phyloP scores from a whole-genome alignment of 257 asterid species.

The Rehmannia glutinosa region DNA sequence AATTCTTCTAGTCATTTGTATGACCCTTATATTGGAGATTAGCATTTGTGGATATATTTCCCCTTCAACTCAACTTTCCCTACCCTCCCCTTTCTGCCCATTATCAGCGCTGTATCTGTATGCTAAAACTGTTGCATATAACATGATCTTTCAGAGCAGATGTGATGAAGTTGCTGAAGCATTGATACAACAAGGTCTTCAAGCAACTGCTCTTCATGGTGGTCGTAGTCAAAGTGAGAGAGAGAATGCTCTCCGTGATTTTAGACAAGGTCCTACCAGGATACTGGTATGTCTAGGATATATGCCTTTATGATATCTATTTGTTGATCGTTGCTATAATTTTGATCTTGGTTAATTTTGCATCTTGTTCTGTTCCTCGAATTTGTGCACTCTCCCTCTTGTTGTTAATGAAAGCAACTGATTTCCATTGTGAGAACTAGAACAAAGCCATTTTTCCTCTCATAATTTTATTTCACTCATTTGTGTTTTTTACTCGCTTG shows the following conservation, averaged over 20 bases:
- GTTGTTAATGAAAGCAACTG: not conserved
- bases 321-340: constrained; percentile 2
- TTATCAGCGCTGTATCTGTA: not conserved
- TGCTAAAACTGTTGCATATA: constrained; percentile 23
- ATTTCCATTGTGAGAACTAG: not conserved
- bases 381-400: not conserved
- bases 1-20: not conserved
- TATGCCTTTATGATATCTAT: not conserved
- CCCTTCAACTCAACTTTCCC: not conserved
- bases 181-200: constrained; percentile 65
- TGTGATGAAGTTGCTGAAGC: constrained; percentile 96
- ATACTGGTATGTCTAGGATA: constrained; percentile 49
- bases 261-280: constrained; percentile 69
- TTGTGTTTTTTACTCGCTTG: not conserved
- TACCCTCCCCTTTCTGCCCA: not conserved
- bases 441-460: not conserved
- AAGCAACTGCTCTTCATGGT: constrained; percentile 85
- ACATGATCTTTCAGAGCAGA: constrained; percentile 56
- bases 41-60: constrained; percentile 7
- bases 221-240: constrained; percentile 93
- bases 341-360: constrained; percentile 7
- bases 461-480: no score
- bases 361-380: constrained; percentile 11
- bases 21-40: not conserved
- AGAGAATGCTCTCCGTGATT: constrained; percentile 77